Evolutionary conservation across 140 eudicot species (phyloP).

Genomic region (Stevia rebaudiana): DNA sequence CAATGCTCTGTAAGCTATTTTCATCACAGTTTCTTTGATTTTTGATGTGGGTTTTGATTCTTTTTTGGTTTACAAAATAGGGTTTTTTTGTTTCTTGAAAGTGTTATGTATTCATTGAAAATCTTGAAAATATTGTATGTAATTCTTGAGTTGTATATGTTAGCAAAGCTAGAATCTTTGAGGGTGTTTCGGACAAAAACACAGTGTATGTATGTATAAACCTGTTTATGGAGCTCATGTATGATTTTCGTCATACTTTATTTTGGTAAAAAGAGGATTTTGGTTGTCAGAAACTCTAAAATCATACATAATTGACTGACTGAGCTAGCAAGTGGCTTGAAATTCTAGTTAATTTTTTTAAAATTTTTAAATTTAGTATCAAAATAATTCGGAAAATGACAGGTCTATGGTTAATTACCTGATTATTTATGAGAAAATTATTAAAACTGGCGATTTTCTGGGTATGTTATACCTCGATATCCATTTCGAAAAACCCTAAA

Average conservation of each 20-base stretch:
- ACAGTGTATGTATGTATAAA: background rate
- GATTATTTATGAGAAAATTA: background rate
- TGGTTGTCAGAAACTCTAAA: background rate
- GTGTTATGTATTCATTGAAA: background rate
- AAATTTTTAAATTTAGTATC: background rate
- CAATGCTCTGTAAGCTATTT: conserved; percentile 61
- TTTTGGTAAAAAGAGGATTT: background rate
- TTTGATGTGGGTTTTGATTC: conserved; percentile 6
- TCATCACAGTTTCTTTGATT: background rate
- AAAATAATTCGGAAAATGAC: conserved; percentile 2
- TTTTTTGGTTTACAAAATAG: background rate
- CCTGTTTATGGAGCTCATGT: conserved; percentile 12
- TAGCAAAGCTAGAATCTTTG: conserved; percentile 14
- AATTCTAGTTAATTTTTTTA: background rate
- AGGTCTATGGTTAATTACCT: background rate
- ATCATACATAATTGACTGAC: background rate
- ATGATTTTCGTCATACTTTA: background rate
- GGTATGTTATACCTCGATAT: background rate
- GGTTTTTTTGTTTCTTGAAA: conserved; percentile 13
- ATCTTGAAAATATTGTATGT: conserved; percentile 5
- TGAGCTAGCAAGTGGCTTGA: conserved; percentile 1
- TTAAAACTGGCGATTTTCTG: background rate
- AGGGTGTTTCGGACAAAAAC: background rate
- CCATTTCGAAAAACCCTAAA: no score
- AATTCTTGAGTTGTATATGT: conserved; percentile 14